Conservation (phyloP, 768 basidiomycete genomes). For the Suillus subaureus region DNA sequence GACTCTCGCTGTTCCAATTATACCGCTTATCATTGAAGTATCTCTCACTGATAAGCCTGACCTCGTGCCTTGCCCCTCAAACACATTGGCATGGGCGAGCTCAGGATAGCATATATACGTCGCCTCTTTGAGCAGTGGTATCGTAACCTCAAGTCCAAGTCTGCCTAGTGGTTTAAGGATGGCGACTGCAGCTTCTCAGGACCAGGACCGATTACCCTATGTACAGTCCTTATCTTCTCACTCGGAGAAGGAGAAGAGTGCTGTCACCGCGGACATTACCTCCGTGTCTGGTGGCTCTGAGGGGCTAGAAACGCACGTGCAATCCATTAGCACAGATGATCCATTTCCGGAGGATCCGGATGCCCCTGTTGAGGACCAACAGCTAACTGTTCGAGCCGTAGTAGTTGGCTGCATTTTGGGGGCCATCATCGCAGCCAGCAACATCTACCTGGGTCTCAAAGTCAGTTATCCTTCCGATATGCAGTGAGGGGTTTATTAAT, state of each 20-base stretch:
- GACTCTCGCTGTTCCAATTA: background rate
- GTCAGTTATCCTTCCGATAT: background rate
- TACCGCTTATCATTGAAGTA: background rate
- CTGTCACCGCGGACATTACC: background rate
- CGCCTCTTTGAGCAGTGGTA: background rate
- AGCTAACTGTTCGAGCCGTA: conserved; percentile 51
- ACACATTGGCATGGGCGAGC: background rate
- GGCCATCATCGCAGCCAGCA: conserved; percentile 58
- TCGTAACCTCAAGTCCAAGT: background rate
- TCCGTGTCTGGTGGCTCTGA: background rate
- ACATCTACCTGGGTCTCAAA: conserved; percentile 70
- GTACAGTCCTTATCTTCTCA: background rate
- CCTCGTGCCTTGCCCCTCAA: background rate
- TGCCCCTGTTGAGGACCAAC: conserved; percentile 46
- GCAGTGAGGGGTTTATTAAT: background rate
- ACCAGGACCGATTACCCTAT: background rate
- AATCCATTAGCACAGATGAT: conserved; percentile 17
- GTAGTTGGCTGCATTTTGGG: conserved; percentile 51
- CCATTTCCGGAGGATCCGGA: conserved; percentile 56
- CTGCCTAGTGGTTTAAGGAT: background rate
- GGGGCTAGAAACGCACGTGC: background rate
- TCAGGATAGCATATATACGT: conserved; percentile 2
- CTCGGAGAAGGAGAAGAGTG: background rate
- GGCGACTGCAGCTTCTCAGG: background rate
- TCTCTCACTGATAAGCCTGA: background rate